Percentiles rank a stretch among this genome's conserved stretches.
These are phyloP conservation scores for Auricularia heimuer DNA, from an alignment of 768 basidiomycete genomes.

Conservation along the genomic window DNA sequence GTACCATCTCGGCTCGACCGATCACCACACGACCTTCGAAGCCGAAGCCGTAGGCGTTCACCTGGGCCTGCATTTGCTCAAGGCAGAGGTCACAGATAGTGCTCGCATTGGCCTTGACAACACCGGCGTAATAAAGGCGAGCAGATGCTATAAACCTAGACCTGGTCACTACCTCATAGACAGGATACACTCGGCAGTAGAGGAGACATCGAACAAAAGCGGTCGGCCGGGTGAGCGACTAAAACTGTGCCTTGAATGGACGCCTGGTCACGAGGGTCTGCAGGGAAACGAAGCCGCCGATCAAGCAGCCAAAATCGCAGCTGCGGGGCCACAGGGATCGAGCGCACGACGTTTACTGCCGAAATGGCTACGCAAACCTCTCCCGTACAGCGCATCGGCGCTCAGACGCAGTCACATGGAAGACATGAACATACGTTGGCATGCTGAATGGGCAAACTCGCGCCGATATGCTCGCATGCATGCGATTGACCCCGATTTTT, in stretches of 20 bases:
- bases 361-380: neutral
- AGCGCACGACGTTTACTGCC: neutral
- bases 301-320: neutral
- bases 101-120: constrained; percentile 15
- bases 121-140: neutral
- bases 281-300: neutral
- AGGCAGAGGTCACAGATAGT: neutral
- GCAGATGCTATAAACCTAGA: neutral
- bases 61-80: constrained; percentile 19
- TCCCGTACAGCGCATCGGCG: neutral
- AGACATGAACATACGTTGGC: neutral
- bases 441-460: neutral
- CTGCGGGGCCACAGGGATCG: neutral
- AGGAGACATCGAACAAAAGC: neutral
- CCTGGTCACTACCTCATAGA: neutral
- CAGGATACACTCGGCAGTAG: neutral
- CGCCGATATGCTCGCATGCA: neutral
- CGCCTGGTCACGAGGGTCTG: neutral
- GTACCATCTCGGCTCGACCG: constrained; percentile 14
- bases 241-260: neutral
- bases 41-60: constrained; percentile 22
- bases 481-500: neutral
- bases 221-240: neutral
- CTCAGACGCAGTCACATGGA: neutral
- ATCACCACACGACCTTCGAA: constrained; percentile 22